phyloP scores from a whole-genome alignment of 1,284 basidiomycete species.

The Gastroboletus turbinatus region DNA sequence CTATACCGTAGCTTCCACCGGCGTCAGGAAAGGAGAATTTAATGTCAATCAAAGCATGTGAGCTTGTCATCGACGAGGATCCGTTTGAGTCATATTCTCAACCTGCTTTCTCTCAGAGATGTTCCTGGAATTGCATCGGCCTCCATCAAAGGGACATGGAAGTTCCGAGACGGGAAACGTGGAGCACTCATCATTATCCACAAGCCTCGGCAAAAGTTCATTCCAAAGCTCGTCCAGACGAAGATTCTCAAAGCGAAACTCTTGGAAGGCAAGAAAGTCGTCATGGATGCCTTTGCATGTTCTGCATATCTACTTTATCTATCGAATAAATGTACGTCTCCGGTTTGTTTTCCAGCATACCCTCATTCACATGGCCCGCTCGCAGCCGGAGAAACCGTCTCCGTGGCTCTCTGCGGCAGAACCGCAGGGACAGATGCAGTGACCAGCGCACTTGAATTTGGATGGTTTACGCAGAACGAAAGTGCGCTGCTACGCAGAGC shows the following conservation, averaged over 20 bases:
- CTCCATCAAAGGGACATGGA: conserved; percentile 7
- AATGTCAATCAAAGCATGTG: neutral
- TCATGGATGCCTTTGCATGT: conserved; percentile 14
- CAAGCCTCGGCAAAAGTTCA: conserved; percentile 2
- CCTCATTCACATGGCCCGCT: neutral
- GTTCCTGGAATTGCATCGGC: too few relatives aligned
- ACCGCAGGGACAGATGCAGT: neutral
- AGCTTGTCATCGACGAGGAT: neutral
- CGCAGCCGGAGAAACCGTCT: conserved; percentile 8
- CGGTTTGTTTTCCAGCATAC: neutral
- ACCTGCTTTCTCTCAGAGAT: too few relatives aligned
- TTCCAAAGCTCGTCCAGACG: neutral
- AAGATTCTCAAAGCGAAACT: neutral
- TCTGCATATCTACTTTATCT: conserved; percentile 22
- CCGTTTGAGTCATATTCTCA: neutral
- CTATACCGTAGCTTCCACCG: too few relatives aligned
- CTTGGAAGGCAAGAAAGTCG: conserved; percentile 12
- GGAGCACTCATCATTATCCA: neutral
- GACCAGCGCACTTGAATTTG: neutral
- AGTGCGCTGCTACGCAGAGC: conserved; percentile 13
- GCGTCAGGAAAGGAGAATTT: neutral
- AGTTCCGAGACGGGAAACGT: conserved; percentile 12
- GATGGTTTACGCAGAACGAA: conserved; percentile 17
- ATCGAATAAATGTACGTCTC: conserved; percentile 14
- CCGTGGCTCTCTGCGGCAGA: neutral